Percentiles rank a stretch among this genome's conserved stretches.
Evolutionary conservation across 129 eudicot genomes (phyloP).

Genomic region (Kitagawia praeruptora): DNA sequence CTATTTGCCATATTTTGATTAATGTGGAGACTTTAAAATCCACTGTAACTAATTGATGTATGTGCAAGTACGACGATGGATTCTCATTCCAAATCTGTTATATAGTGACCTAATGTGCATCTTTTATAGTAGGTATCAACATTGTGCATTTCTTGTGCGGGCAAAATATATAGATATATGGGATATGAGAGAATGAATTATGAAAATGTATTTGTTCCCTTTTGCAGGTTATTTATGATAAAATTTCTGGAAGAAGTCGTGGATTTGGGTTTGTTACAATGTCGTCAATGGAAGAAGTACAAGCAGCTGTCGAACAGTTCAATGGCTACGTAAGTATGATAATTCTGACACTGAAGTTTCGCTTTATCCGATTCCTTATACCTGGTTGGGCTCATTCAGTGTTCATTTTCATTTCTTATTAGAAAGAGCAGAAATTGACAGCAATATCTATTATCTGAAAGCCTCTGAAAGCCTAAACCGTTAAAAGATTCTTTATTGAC

Average conservation of each 20-base stretch:
- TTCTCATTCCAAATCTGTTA: not conserved
- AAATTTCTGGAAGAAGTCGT: slow-evolving; percentile 64
- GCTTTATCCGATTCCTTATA: not conserved
- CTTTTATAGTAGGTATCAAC: not conserved
- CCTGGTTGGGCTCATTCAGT: not conserved
- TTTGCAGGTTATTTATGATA: slow-evolving; percentile 76
- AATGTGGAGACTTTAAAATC: not conserved
- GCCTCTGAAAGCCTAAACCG: not conserved
- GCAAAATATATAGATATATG: not conserved
- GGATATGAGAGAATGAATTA: not conserved
- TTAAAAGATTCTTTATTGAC: not conserved
- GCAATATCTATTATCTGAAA: not conserved
- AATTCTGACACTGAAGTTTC: not conserved
- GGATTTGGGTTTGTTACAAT: slow-evolving; percentile 86
- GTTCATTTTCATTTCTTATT: not conserved
- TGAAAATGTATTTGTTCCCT: not conserved
- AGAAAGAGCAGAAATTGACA: slow-evolving; percentile 2
- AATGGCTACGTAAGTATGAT: slow-evolving; percentile 63
- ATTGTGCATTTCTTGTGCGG: not conserved
- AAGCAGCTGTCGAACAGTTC: slow-evolving; percentile 56
- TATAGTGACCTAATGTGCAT: not conserved
- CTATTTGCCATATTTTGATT: not conserved
- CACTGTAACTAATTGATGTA: not conserved
- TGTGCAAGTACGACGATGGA: not conserved
- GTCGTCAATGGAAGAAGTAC: slow-evolving; percentile 61